Conservation (phyloP, 2,329 filamentous ascomycete species). For the Dothideomycetes sp. region DNA sequence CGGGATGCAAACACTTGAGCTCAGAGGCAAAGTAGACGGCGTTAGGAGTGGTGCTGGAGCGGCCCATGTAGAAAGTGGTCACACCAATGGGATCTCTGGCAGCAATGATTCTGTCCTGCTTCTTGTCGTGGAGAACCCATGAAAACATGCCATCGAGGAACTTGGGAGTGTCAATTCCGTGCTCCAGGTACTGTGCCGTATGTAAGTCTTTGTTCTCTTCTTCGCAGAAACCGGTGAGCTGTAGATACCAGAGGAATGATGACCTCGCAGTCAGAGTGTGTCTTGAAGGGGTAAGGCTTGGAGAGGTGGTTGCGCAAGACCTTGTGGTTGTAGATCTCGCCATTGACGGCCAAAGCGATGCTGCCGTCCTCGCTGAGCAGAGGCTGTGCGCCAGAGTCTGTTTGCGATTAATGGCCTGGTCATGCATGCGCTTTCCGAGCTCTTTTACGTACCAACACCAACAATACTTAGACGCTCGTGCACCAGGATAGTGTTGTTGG, state of each 20-base stretch:
- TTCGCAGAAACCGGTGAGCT: neutral
- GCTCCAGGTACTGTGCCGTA: constrained; percentile 66
- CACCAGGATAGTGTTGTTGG: constrained; percentile 89
- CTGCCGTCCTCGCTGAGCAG: constrained; percentile 83
- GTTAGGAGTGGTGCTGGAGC: constrained; percentile 68
- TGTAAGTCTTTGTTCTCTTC: neutral
- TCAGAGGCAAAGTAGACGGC: constrained; percentile 95
- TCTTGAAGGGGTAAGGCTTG: constrained; percentile 91
- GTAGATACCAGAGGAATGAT: constrained; percentile 82
- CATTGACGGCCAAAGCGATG: constrained; percentile 92
- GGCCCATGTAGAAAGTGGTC: constrained; percentile 94
- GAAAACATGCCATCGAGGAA: constrained; percentile 99
- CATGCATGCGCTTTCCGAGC: neutral
- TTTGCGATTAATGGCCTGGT: neutral
- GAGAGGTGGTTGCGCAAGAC: constrained; percentile 81
- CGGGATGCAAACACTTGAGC: constrained; percentile 82
- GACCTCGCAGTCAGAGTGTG: constrained; percentile 95
- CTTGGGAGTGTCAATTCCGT: constrained; percentile 86
- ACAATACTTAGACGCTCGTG: constrained; percentile 98
- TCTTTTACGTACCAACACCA: constrained; percentile 63
- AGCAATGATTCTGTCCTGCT: constrained; percentile 81
- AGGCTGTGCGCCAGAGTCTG: constrained; percentile 91
- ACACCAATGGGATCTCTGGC: constrained; percentile 95
- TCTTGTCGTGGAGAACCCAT: constrained; percentile 95
- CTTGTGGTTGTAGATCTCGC: constrained; percentile 99